Evolutionary conservation across 2,329 filamentous ascomycete species (phyloP).

Genomic region (Plenodomus lindquistii): DNA sequence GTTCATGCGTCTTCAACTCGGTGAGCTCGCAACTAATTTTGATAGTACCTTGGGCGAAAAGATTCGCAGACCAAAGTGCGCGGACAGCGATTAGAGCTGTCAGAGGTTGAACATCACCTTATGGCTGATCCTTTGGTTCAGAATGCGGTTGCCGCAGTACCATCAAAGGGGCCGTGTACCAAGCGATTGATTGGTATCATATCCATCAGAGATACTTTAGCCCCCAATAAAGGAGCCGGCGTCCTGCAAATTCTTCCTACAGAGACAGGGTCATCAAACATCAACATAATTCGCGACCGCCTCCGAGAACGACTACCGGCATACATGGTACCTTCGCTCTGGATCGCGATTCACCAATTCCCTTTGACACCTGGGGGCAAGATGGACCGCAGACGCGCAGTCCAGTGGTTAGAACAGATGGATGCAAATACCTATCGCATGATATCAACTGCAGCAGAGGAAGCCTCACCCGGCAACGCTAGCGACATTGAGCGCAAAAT

Average conservation of each 20-base stretch:
- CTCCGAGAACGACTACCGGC: slow-evolving; percentile 34
- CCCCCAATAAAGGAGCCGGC: slow-evolving; percentile 2
- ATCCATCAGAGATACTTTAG: slow-evolving; percentile 24
- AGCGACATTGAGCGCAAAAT: slow-evolving; percentile 30
- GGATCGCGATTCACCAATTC: slow-evolving; percentile 33
- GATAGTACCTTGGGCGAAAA: slow-evolving; percentile 35
- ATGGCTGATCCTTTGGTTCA: slow-evolving; percentile 32
- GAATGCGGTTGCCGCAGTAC: slow-evolving; percentile 34
- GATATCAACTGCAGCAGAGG: slow-evolving; percentile 28
- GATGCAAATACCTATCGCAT: slow-evolving; percentile 30
- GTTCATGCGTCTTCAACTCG: not conserved
- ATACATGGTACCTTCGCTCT: slow-evolving; percentile 42
- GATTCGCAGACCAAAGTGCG: slow-evolving; percentile 46
- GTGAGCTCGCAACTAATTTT: not conserved
- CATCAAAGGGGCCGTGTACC: slow-evolving; percentile 31
- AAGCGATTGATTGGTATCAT: slow-evolving; percentile 39
- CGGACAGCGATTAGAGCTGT: slow-evolving; percentile 51
- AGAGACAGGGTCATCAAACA: slow-evolving; percentile 27
- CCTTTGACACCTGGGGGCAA: slow-evolving; percentile 39
- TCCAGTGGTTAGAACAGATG: slow-evolving; percentile 39
- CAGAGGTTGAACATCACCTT: slow-evolving; percentile 52
- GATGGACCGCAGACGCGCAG: slow-evolving; percentile 34
- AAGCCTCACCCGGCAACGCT: slow-evolving; percentile 13
- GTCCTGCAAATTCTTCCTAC: slow-evolving; percentile 22
- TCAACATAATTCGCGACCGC: slow-evolving; percentile 30